A percentile compares a stretch with the other conserved stretches of the same genome.
phyloP scores from a whole-genome alignment of 1,284 basidiomycete species.

The Puccinia hordei region DNA sequence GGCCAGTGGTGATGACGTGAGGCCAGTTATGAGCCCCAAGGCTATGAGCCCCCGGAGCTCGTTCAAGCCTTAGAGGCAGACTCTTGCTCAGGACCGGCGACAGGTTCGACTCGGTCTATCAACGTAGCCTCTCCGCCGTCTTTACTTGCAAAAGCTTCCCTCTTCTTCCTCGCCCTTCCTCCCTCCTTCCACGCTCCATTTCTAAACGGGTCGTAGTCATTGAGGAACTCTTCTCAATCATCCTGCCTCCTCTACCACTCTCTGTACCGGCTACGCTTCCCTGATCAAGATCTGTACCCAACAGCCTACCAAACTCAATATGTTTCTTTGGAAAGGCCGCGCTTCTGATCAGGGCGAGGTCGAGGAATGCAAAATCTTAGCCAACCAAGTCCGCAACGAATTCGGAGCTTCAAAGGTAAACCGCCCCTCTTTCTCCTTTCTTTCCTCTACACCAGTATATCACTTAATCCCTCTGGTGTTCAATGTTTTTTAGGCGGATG shows the following conservation, averaged over 20 bases:
- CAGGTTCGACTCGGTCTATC: constrained; percentile 34
- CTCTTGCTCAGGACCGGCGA: constrained; percentile 33
- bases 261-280: constrained; percentile 29
- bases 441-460: background rate
- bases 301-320: background rate
- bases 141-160: constrained; percentile 21
- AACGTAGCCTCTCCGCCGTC: background rate
- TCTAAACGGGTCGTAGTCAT: background rate
- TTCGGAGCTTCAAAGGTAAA: background rate
- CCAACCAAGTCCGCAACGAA: constrained; percentile 28
- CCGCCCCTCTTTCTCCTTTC: background rate
- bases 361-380: constrained; percentile 20
- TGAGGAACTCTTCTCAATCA: constrained; percentile 14
- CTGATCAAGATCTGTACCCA: constrained; percentile 19
- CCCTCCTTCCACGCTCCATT: background rate
- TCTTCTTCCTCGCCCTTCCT: no score
- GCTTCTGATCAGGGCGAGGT: constrained; percentile 4
- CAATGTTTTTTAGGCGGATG: background rate
- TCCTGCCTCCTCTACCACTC: background rate
- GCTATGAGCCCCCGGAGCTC: constrained; percentile 40
- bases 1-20: constrained; percentile 24
- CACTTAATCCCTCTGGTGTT: background rate
- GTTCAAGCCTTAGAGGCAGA: constrained; percentile 27
- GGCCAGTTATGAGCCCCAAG: constrained; percentile 27
- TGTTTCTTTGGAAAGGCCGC: constrained; percentile 44